Evolutionary conservation across 768 basidiomycete genomes (phyloP).

Genomic region (Leccinum longicurvipes): DNA sequence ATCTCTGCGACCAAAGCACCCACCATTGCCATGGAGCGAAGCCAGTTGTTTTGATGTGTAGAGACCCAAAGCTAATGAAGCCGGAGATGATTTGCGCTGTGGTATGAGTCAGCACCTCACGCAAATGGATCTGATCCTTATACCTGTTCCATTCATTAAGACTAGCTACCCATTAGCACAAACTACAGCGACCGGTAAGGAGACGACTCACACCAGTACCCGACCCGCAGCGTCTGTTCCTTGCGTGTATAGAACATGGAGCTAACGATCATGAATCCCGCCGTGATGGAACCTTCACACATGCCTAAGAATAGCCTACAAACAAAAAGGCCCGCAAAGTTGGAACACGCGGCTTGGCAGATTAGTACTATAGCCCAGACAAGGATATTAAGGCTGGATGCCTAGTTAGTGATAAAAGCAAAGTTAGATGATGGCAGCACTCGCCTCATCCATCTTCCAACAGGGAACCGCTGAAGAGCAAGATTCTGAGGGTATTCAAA

Average conservation of each 20-base stretch:
- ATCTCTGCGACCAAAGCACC: background rate
- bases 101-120: slow-evolving; percentile 2
- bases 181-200: background rate
- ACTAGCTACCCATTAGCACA: slow-evolving; percentile 37
- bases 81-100: slow-evolving; percentile 68
- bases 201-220: slow-evolving; percentile 67
- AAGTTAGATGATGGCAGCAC: slow-evolving; percentile 4
- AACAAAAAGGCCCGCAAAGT: slow-evolving; percentile 61
- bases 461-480: slow-evolving; percentile 67
- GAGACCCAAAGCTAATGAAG: slow-evolving; percentile 62
- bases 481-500: slow-evolving; percentile 78
- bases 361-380: slow-evolving; percentile 62
- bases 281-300: slow-evolving; percentile 71
- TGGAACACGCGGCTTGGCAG: slow-evolving; percentile 66
- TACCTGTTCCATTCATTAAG: slow-evolving; percentile 73
- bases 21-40: slow-evolving; percentile 79
- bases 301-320: slow-evolving; percentile 65
- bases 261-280: slow-evolving; percentile 74
- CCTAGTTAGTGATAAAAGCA: background rate
- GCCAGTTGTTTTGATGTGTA: slow-evolving; percentile 54
- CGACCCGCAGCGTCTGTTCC: slow-evolving; percentile 66
- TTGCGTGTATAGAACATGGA: slow-evolving; percentile 76
- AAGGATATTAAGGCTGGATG: slow-evolving; percentile 56
- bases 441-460: slow-evolving; percentile 80
- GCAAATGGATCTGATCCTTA: background rate